Base-by-base conservation (phyloP, 306 rosid species). In the Boehmeria nivea region DNA sequence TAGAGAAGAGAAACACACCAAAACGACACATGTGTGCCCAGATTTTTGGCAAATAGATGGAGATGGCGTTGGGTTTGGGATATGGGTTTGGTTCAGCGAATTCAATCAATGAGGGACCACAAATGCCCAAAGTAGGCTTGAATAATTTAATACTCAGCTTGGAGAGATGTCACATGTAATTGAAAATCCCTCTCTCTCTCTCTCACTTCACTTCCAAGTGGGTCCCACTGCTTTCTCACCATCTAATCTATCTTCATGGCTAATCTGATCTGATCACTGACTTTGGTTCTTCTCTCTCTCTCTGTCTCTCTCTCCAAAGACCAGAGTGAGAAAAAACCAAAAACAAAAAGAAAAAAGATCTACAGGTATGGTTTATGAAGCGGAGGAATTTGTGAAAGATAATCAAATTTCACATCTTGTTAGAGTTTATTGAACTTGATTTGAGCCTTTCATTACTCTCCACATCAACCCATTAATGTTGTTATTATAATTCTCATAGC, bases 51-150 rank as follows among this genome's bases (percentile, higher is more conserved):
- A 28, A 8, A 28, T 28, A 3, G 8, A 8, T 8, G 15, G 6
- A 18, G 39, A 6, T 11, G 43, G 17, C 19, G 43, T n/a, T 28
- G 24, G n/a, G 14, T 6, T 31, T 3, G 17, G 12, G 31, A 54
- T 45, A 46, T 34, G 13, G 55, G 11, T 50, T 58, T 56, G 31
- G 86, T 61, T 64, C 44, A 69, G 54, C 59, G 3, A 37, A 74
- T 64, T 67, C 16, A 70, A 57, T 72, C 8, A 22, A 1, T 13
- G 28, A 43, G 74, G 81, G 78, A 62, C 78, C 81, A 73, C 78
- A 57, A 14, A 33, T 11, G 59, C 71, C 69, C 36, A 59, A 26
- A 64, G 71, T 54, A 44, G 67, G 59, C 59, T 23, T 6, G 45
- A 47, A 61, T 51, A 60, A 66, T 69, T 40, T 53, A 42, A 45